A percentile compares a stretch with the other conserved stretches of the same genome.
These are phyloP conservation scores for Trametes sanguinea DNA, from an alignment of 768 basidiomycete species.

Conservation along the genomic window DNA sequence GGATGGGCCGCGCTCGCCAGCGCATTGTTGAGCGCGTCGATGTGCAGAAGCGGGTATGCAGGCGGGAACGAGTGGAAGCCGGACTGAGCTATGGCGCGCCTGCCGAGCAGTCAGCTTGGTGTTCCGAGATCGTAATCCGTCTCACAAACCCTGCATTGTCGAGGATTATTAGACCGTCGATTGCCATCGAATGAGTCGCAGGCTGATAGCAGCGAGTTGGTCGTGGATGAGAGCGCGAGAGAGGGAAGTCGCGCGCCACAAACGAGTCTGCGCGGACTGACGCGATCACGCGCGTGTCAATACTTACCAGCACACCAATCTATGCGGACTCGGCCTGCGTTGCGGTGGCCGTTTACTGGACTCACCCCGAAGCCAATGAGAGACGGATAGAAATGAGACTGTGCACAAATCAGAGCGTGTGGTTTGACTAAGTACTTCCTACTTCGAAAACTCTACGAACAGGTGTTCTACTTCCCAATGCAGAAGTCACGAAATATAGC, in stretches of 20 bases:
- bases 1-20: constrained; percentile 55
- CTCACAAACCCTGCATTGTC: constrained; percentile 68
- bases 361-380: no score
- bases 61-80: constrained; percentile 79
- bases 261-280: not conserved
- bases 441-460: not conserved
- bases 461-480: constrained; percentile 65
- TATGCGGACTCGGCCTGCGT: no score
- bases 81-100: constrained; percentile 80
- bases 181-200: constrained; percentile 51
- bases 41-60: constrained; percentile 81
- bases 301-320: not conserved
- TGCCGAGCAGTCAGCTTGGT: constrained; percentile 4
- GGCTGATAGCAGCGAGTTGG: not conserved
- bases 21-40: constrained; percentile 81
- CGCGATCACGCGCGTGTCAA: not conserved
- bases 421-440: not conserved
- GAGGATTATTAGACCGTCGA: constrained; percentile 81
- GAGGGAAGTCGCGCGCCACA: not conserved
- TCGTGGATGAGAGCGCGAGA: not conserved
- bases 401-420: no score
- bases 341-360: no score
- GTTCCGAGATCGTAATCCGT: not conserved
- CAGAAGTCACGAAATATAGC: constrained; percentile 86
- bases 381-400: no score